These are phyloP conservation scores for Hypericum perforatum DNA, from an alignment of 345 rosid genomes.

Conservation along the genomic window DNA sequence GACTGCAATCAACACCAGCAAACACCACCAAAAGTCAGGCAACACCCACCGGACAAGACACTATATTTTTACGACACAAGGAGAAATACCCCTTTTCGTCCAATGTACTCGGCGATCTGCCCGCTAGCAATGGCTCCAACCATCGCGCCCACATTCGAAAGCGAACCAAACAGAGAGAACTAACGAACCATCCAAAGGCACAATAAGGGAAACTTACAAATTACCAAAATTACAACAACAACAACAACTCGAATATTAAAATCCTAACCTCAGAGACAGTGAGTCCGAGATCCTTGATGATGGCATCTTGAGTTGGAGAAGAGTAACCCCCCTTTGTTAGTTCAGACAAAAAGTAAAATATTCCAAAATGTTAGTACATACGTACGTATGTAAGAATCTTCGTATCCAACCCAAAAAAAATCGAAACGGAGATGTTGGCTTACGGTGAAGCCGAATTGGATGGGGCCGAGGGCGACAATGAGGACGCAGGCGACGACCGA, in stretches of 20 bases:
- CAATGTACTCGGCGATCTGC: conserved; percentile 89
- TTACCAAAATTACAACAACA: background rate
- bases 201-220: conserved; percentile 15
- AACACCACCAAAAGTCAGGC: background rate
- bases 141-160: conserved; percentile 99
- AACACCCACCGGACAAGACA: conserved; percentile 8
- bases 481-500: conserved; percentile 91
- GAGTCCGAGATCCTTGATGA: conserved; percentile 68
- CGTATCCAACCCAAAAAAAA: background rate
- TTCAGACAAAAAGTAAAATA: conserved; percentile 2
- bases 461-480: conserved; percentile 96
- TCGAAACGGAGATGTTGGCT: conserved; percentile 7
- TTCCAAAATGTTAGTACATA: conserved; percentile 1
- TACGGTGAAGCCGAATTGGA: conserved; percentile 97
- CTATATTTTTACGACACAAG: background rate
- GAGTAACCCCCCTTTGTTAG: conserved; percentile 48
- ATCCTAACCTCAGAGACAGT: conserved; percentile 65
- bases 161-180: conserved; percentile 83
- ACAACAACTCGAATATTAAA: conserved; percentile 8
- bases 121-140: conserved; percentile 97
- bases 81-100: conserved; percentile 76
- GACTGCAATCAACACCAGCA: conserved; percentile 39
- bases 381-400: background rate
- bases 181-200: conserved; percentile 18
- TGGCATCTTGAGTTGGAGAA: conserved; percentile 81